Percentiles rank a stretch among this genome's conserved stretches.
phyloP scores from a whole-genome alignment of 2,329 filamentous ascomycete species.

The Dothistroma pini region DNA sequence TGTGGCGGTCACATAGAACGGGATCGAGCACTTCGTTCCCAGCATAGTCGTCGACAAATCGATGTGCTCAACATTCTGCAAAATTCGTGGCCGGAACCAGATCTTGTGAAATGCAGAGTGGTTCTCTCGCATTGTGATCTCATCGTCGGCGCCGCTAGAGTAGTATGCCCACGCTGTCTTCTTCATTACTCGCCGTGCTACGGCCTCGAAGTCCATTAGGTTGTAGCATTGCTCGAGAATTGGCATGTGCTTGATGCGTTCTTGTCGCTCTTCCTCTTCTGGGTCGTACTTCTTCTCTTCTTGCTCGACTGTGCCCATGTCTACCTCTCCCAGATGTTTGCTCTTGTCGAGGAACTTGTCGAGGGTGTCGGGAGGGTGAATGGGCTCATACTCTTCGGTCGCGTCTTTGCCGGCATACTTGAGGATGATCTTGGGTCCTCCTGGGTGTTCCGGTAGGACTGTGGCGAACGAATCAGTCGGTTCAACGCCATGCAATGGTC shows the following conservation, averaged over 20 bases:
- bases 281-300: constrained; percentile 65
- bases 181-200: constrained; percentile 89
- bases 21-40: constrained; percentile 75
- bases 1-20: constrained; percentile 95
- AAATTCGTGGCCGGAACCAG: constrained; percentile 87
- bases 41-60: constrained; percentile 93
- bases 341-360: constrained; percentile 74
- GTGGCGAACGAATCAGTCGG: neutral
- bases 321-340: constrained; percentile 85
- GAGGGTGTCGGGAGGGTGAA: constrained; percentile 83
- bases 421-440: constrained; percentile 87
- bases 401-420: constrained; percentile 97
- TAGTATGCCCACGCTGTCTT: constrained; percentile 98
- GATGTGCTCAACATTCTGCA: constrained; percentile 84
- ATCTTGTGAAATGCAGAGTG: constrained; percentile 95
- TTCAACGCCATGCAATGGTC: neutral
- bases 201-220: constrained; percentile 90
- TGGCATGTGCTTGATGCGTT: constrained; percentile 67
- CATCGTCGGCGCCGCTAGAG: constrained; percentile 82
- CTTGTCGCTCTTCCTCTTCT: constrained; percentile 68
- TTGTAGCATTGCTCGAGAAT: constrained; percentile 86
- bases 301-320: constrained; percentile 73
- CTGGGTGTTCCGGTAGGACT: constrained; percentile 63
- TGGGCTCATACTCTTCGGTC: constrained; percentile 86
- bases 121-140: constrained; percentile 64